A percentile compares a stretch with the other conserved stretches of the same genome.
Evolutionary conservation across 495 filamentous ascomycete genomes (phyloP).

Genomic region (Aspergillus nidulans): DNA sequence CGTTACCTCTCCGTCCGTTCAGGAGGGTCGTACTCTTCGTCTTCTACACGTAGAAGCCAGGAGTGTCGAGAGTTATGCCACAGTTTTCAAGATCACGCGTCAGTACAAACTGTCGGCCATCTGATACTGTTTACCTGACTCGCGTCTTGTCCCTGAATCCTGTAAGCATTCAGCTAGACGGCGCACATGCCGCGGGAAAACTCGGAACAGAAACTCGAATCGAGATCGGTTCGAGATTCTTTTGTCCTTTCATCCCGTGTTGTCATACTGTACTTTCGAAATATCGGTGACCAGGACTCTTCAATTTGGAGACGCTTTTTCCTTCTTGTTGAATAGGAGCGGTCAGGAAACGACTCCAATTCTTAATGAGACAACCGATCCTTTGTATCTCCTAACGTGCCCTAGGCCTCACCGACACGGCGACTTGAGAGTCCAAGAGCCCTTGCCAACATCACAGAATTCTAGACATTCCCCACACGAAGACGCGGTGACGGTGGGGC

Average conservation of each 20-base stretch:
- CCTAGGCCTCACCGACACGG: slow-evolving; percentile 19
- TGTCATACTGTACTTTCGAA: neutral
- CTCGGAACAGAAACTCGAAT: slow-evolving; percentile 5
- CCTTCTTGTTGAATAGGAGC: slow-evolving; percentile 1
- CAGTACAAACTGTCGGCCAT: neutral
- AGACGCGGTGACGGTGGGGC: slow-evolving; percentile 2
- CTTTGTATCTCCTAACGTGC: slow-evolving; percentile 1
- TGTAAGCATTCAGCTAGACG: neutral
- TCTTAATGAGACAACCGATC: neutral
- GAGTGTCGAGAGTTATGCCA: neutral
- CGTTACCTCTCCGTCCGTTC: neutral
- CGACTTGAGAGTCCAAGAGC: slow-evolving; percentile 11
- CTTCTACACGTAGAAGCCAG: too few relatives aligned
- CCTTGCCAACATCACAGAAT: neutral
- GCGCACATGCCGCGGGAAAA: neutral
- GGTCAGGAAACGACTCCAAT: slow-evolving; percentile 7
- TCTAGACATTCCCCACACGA: slow-evolving; percentile 14
- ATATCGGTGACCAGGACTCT: neutral
- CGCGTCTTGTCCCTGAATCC: neutral
- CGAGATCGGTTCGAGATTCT: neutral
- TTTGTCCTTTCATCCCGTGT: neutral
- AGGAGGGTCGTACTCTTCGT: too few relatives aligned
- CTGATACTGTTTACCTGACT: neutral
- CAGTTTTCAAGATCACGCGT: too few relatives aligned
- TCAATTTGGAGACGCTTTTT: neutral